Evolutionary conservation across 2,329 filamentous ascomycete genomes (phyloP).

Genomic region (Calonectria leucothoes): DNA sequence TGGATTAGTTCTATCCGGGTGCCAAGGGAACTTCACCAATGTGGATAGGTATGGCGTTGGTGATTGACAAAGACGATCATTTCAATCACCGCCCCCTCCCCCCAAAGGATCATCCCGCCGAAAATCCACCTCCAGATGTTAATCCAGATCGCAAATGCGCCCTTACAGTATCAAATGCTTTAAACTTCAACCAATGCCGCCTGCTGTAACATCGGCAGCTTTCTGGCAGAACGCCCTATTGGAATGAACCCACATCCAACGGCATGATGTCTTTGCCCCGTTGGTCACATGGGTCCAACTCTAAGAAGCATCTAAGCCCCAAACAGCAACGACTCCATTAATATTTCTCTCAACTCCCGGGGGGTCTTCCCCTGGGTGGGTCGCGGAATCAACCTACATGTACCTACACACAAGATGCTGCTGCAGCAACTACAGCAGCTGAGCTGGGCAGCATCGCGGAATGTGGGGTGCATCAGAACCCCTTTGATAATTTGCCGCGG

Average conservation of each 20-base stretch:
- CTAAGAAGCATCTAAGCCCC: background rate
- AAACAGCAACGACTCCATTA: background rate
- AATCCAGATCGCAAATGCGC: background rate
- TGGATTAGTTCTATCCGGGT: too few relatives aligned
- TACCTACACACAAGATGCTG: too few relatives aligned
- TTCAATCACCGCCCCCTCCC: background rate
- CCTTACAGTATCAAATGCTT: background rate
- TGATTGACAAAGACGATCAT: background rate
- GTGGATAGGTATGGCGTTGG: background rate
- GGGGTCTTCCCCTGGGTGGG: background rate
- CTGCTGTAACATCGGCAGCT: background rate
- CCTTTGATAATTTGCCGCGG: background rate
- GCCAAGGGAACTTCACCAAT: too few relatives aligned
- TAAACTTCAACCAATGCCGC: background rate
- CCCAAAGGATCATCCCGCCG: background rate
- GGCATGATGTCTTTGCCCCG: background rate
- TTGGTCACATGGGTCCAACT: background rate
- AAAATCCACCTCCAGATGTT: background rate
- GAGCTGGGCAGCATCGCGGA: background rate
- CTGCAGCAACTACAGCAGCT: background rate
- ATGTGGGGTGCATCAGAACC: background rate
- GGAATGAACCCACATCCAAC: background rate
- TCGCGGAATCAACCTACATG: background rate
- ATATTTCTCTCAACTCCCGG: background rate
- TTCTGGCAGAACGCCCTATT: background rate